phyloP scores from a whole-genome alignment of 257 asterid species.

The Primulina tabacum region DNA sequence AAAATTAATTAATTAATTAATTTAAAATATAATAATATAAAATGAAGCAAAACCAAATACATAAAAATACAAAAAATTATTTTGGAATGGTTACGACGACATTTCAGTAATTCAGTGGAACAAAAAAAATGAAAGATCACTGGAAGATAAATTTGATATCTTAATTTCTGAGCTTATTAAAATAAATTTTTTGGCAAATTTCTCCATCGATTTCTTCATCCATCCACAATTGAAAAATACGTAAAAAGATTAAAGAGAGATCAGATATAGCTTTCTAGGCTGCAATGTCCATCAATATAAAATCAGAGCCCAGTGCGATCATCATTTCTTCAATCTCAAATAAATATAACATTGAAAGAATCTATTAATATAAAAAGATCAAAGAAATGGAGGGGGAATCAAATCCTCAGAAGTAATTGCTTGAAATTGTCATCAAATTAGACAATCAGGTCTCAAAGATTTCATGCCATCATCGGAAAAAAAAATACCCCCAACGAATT shows the following conservation, averaged over 20 bases:
- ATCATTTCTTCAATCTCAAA: constrained; percentile 40
- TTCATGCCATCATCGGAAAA: constrained; percentile 75
- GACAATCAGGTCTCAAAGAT: constrained; percentile 99
- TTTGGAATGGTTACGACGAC: too few species aligned
- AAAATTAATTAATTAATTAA: too few species aligned
- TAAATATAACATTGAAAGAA: background rate
- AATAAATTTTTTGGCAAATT: too few species aligned
- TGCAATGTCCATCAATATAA: constrained; percentile 71
- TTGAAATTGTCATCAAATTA: constrained; percentile 69
- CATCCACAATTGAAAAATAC: too few species aligned
- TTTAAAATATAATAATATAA: too few species aligned
- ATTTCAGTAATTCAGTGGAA: too few species aligned
- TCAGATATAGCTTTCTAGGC: constrained; percentile 97
- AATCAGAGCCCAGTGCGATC: constrained; percentile 99
- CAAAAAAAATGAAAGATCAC: too few species aligned
- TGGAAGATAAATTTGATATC: too few species aligned
- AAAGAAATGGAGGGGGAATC: background rate
- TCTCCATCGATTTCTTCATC: too few species aligned
- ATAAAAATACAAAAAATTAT: too few species aligned
- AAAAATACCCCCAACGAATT: background rate
- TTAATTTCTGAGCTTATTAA: too few species aligned
- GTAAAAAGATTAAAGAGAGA: background rate
- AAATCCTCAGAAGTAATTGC: constrained; percentile 70
- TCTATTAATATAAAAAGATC: background rate
- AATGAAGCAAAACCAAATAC: too few species aligned